Evolutionary conservation across 768 basidiomycete species (phyloP).

Genomic region (Xerocomus spinulosus): DNA sequence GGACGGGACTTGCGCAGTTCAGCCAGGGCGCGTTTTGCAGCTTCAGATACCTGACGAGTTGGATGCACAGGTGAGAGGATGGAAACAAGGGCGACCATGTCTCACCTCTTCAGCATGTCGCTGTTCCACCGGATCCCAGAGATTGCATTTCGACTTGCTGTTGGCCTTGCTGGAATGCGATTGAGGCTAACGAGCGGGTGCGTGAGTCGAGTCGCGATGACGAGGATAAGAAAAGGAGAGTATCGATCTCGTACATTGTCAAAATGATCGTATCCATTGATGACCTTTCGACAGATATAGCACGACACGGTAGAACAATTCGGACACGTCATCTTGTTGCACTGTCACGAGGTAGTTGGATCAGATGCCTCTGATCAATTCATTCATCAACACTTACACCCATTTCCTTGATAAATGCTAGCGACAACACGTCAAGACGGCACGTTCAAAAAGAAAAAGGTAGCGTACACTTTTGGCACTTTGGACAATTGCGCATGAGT

Average conservation of each 20-base stretch:
- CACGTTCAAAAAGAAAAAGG: background rate
- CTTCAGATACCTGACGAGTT: conserved; percentile 57
- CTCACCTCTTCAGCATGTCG: conserved; percentile 67
- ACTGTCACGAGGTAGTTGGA: conserved; percentile 44
- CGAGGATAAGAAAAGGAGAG: background rate
- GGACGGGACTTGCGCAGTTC: conserved; percentile 58
- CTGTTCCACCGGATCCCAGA: conserved; percentile 67
- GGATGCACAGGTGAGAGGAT: too few species aligned
- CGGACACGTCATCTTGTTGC: conserved; percentile 89
- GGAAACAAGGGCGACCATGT: too few species aligned
- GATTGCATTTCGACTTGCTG: conserved; percentile 49
- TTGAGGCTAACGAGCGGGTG: conserved; percentile 16
- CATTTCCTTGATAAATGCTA: conserved; percentile 74
- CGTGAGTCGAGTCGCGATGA: conserved; percentile 5
- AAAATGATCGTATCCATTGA: conserved; percentile 78
- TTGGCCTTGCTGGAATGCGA: conserved; percentile 19
- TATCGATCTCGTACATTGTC: conserved; percentile 37
- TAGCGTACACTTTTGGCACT: conserved; percentile 67
- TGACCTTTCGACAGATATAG: conserved; percentile 75
- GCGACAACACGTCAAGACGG: conserved; percentile 1
- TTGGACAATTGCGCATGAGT: conserved; percentile 84
- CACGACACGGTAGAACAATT: conserved; percentile 73
- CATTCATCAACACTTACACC: conserved; percentile 49
- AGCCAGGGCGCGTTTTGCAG: conserved; percentile 61
- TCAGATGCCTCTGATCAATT: background rate